Evolutionary conservation across 2,329 filamentous ascomycete species (phyloP), one percentile per base, ranked within the genome.

Genomic region (Akanthomyces dipterigenus): DNA sequence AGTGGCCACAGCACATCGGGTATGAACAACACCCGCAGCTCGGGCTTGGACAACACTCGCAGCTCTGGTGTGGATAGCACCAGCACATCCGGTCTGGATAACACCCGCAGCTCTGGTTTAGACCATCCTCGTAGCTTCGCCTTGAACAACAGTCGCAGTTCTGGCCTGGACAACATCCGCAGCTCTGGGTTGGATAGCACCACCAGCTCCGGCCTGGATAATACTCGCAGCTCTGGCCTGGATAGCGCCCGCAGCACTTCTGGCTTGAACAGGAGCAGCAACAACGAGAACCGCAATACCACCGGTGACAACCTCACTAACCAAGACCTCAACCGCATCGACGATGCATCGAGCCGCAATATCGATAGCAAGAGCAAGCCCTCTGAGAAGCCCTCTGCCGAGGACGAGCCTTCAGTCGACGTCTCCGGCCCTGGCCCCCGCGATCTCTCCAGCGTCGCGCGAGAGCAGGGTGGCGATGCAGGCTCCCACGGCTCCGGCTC

Each of bases 341-440:
- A 20, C 40, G 20, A 55, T 11, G 38, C 26, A 5, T 22, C 38
- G 5, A 7, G 20, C 42, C 9, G 14, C n/a, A 43, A 43, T 11
- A 31, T 42, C 34, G 45, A 42, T 46, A 43, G 31, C 56, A 46
- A 51, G 45, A 59, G 48, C 56, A 50, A 50, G 18, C 36, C 46
- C 48, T 60, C 57, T 28, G 43, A 60, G 26, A 9, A 24, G 18
- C 57, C 60, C 43, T 36, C 71, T 62, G 70, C 69, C 53, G 67
- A 69, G 57, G 67, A 69, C 42, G 69, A 74, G n/a, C 70, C 67
- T 65, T 16, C 69, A 70, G 65, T 67, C 57, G 72, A 75, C 58
- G 62, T 77, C 18, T 72, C 76, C 12, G 77, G 75, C 3, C 73
- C 78, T 1, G 78, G 78, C 0, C 79, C 78, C 11, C 74, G 73